These are phyloP conservation scores for Seiridium cupressi DNA, from an alignment of 2,329 filamentous ascomycete genomes.

Conservation along the genomic window DNA sequence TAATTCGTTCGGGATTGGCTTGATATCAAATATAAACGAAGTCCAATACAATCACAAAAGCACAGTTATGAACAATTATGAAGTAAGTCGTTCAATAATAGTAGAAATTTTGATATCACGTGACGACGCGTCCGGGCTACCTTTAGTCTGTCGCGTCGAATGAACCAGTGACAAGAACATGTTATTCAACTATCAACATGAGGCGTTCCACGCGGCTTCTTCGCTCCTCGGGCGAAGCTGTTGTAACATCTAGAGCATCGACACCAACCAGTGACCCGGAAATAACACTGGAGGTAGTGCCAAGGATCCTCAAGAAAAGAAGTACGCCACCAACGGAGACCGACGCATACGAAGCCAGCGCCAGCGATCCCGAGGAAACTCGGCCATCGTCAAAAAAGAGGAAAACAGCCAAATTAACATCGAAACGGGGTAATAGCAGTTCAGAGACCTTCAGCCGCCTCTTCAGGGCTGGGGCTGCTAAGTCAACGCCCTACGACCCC, in stretches of 20 bases:
- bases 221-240: background rate
- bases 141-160: background rate
- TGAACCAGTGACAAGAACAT: background rate
- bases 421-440: background rate
- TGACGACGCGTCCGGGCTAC: background rate
- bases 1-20: too few relatives aligned
- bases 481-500: background rate
- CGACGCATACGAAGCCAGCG: slow-evolving; percentile 1
- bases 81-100: too few relatives aligned
- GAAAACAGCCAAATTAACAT: background rate
- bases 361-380: background rate
- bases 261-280: background rate
- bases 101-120: background rate
- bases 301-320: background rate
- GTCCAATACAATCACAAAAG: background rate
- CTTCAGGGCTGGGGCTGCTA: slow-evolving; percentile 12
- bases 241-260: background rate
- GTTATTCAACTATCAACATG: background rate
- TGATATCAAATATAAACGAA: too few relatives aligned
- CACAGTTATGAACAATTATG: background rate
- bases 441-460: slow-evolving; percentile 17
- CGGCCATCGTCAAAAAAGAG: background rate
- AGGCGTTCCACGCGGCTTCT: background rate
- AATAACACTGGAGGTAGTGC: too few relatives aligned
- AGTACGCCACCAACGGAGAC: background rate